Base-by-base conservation (phyloP, 2,329 filamentous ascomycete genomes). In the Alternaria atra region DNA sequence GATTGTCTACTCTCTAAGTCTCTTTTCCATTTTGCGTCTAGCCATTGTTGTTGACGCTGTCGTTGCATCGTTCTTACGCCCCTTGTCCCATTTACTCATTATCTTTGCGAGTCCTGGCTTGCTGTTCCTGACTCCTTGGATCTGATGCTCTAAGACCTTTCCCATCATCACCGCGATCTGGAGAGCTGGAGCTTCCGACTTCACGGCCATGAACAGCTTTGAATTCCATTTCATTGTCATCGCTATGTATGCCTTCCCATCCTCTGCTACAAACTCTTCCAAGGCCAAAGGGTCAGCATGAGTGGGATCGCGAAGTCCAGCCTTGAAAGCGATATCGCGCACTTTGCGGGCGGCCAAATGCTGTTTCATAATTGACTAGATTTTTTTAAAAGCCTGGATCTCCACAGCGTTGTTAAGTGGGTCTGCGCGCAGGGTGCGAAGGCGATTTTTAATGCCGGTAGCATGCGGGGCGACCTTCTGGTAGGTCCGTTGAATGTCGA, bases 161-260 rank as follows among this genome's bases (percentile, higher is more conserved):
- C 20, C 27, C 13, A 35, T 15, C 23, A 30, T 15, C 25, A 30
- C 10, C 40, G 32, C 15, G 13, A 32, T 29, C 4, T 47, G 23
- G 5, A 7, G 25, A 44, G 27, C 15, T 9, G 15, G 15, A 37
- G 35, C 35, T 37, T 37, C 13, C 25, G 17, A 54, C 25, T 47
- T 39, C 23, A 39, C 39, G 15, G 32, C 42, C 32, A 47, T 47
- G 44, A 48, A 42, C 6, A 17, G 17, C 9, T 42, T 40, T 25
- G 29, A 43, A 30, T 25, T 50, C 44, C 34, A 40, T 17, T 32
- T 30, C 13, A 25, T 42, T 37, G 35, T 50, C 44, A 56, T 48
- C 6, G 13, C 20, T 27, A 56, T 50, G 35, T 51, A 50, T 17
- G 30, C 40, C n/a, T 43, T 56, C 15, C 15, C 54, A 23, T 50